Evolutionary conservation across 805 yeast species (phyloP), one percentile per base, ranked within the genome.

Genomic region (Schwanniomyces pseudopolymorphus): DNA sequence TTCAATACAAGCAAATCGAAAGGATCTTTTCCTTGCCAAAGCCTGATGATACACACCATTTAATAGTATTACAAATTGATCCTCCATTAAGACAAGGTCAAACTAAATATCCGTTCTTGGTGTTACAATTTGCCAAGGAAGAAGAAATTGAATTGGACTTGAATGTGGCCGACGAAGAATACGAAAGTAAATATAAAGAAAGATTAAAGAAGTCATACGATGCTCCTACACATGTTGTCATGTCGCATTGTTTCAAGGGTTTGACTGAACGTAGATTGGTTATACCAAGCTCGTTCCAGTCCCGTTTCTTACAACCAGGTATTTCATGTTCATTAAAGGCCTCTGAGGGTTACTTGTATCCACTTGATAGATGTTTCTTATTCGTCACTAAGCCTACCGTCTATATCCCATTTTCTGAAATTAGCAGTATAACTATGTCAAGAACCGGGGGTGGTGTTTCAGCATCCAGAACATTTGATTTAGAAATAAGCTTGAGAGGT

Each of bases 11-110:
- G 59, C 94, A 90, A 62, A 84, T 94, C 51, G 96, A 90, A 67
- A 79, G 97, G 59, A 83, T 94, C 31, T 92, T 94, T 57, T 83
- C 96, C 11, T 76, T 94, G 54, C 99, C 99, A 21, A 90, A 89
- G 61, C 90, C 96, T 0, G 99, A 94, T 66, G 97, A 90, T 51
- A 75, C 87, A 37, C 96, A 92, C 63, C 96, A 92, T 64, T 73
- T 91, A 54, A 75, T 94, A 61, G 85, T 94, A 5, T 72, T 92
- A 49, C 97, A 95, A 60, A 86, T 94, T 39, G 97, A 92, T 56
- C 99, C 99, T 21, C 99, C 99, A 2, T 74, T 94, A 53, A 84
- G 98, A 65, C 99, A 94, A 70, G 99, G 99, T 46, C 98, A 94
- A 70, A 94, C 99, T 0, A 81, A 96, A 49, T 92, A 94, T 60